Percentiles rank a stretch among this genome's conserved stretches.
Conservation (phyloP, 805 yeast species). For the Tetrapisispora fleetii region DNA sequence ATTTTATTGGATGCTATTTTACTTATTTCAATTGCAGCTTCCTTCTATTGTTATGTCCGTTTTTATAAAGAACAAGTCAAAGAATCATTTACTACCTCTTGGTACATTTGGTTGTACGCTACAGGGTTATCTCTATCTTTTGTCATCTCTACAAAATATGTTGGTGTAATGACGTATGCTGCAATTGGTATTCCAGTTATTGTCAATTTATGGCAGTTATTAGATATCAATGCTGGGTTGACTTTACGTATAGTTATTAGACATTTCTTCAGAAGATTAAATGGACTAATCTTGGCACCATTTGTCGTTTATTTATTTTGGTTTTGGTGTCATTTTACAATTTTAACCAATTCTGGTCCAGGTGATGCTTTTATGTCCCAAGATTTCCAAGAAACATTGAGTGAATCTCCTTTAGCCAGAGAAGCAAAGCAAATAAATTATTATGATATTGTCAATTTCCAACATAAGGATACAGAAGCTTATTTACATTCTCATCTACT, state of each 20-base stretch:
- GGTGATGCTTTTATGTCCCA: conserved; percentile 95
- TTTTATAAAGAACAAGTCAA: conserved; percentile 60
- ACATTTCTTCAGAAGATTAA: conserved; percentile 69
- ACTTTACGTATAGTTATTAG: conserved; percentile 44
- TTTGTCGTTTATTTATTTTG: conserved; percentile 73
- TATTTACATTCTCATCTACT: conserved; percentile 73
- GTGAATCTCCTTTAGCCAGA: conserved; percentile 68
- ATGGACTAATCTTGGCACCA: conserved; percentile 68
- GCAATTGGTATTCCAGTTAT: conserved; percentile 82
- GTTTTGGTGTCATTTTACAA: conserved; percentile 85
- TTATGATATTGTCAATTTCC: conserved; percentile 65
- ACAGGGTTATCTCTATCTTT: conserved; percentile 85
- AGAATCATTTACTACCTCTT: conserved; percentile 51
- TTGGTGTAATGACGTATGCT: conserved; percentile 85
- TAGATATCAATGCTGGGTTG: conserved; percentile 63
- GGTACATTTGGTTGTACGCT: conserved; percentile 82
- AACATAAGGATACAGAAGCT: conserved; percentile 71
- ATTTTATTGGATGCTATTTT: conserved; percentile 88
- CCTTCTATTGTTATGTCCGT: conserved; percentile 68
- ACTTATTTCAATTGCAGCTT: conserved; percentile 69
- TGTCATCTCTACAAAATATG: conserved; percentile 92
- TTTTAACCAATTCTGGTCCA: conserved; percentile 81
- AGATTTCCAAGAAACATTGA: conserved; percentile 85
- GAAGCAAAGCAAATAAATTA: conserved; percentile 65
- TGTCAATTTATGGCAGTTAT: conserved; percentile 78